phyloP scores from a whole-genome alignment of 1,284 basidiomycete genomes.

The Rhodotorula sp. region DNA sequence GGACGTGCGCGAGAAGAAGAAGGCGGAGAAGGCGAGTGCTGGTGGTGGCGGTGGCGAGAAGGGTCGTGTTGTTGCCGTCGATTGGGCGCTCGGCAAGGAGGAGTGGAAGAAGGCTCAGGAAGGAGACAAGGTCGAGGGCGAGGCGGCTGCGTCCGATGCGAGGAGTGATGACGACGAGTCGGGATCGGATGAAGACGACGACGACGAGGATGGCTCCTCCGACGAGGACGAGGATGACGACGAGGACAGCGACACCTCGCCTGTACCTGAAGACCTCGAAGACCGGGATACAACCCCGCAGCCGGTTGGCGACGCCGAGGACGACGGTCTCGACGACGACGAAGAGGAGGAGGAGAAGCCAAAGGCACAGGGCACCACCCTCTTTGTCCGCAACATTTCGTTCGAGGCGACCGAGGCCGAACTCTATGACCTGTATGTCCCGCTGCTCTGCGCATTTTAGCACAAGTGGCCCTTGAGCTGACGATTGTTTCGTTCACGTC shows the following conservation, averaged over 20 bases:
- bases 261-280: constrained; percentile 46
- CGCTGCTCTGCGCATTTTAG: too few species aligned
- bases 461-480: too few species aligned
- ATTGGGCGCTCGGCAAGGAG: constrained; percentile 94
- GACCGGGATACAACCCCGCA: constrained; percentile 33
- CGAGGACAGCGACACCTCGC: constrained; percentile 38
- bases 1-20: constrained; percentile 60
- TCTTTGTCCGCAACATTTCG: constrained; percentile 93
- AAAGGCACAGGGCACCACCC: constrained; percentile 58
- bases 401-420: constrained; percentile 91
- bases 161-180: constrained; percentile 57
- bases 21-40: constrained; percentile 44
- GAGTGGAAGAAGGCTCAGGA: constrained; percentile 71
- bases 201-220: constrained; percentile 46
- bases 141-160: constrained; percentile 34
- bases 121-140: constrained; percentile 53
- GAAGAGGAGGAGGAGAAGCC: constrained; percentile 54
- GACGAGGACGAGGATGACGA: constrained; percentile 45
- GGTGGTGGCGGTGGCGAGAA: constrained; percentile 53
- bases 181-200: constrained; percentile 67
- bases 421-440: constrained; percentile 68
- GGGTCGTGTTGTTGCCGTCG: constrained; percentile 80
- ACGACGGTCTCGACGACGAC: constrained; percentile 42
- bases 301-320: constrained; percentile 17
- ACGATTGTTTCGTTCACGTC: neutral